Evolutionary conservation across 1,284 basidiomycete species (phyloP), one percentile per base, ranked within the genome.

Genomic region (Uromyces viciae-fabae): DNA sequence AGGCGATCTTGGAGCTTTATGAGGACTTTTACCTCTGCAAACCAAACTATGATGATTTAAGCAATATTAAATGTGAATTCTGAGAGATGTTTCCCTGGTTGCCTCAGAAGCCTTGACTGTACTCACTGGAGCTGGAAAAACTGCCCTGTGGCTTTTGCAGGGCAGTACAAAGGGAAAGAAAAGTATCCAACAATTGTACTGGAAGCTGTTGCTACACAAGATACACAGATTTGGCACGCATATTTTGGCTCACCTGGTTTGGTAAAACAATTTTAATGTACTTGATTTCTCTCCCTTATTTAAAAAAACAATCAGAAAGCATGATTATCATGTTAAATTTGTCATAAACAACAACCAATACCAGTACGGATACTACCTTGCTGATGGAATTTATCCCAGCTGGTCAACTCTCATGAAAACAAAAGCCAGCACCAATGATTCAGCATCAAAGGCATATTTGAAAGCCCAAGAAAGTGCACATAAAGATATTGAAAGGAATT

Each of bases 81-180:
- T 19, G 25, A 75, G 22, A 14, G 38, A 3, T 58, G 75, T 19
- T 68, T 76, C 46, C 60, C 75, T 17, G 75, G 75, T 28, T 31
- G 33, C 25, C 25, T 76, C 25, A 42, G 75, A 3, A 46, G 40
- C n/a, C 9, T 76, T 43, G 62, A 76, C 66, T 64, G 75, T 28
- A 76, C 46, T 25, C 75, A 64, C 31, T 76, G 60, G 40, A 40
- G 56, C 19, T 76, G 62, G 75, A 76, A 76, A 60, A 76, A 76
- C 31, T 76, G 36, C 46, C 75, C 75, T 3, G 62, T 28, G 8
- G 62, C 62, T 17, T 62, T 58, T 36, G 54, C 56, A 42, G 31
- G n/a, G n/a, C n/a, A n/a, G n/a, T n/a, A n/a, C n/a, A n/a, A n/a
- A n/a, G n/a, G n/a, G n/a, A n/a, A 62, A 31, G 74, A 75, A 64